A percentile compares a stretch with the other conserved stretches of the same genome.
These are phyloP conservation scores for Metroxylon sagu DNA, from an alignment of 176 grass and related monocot species.

Conservation along the genomic window DNA sequence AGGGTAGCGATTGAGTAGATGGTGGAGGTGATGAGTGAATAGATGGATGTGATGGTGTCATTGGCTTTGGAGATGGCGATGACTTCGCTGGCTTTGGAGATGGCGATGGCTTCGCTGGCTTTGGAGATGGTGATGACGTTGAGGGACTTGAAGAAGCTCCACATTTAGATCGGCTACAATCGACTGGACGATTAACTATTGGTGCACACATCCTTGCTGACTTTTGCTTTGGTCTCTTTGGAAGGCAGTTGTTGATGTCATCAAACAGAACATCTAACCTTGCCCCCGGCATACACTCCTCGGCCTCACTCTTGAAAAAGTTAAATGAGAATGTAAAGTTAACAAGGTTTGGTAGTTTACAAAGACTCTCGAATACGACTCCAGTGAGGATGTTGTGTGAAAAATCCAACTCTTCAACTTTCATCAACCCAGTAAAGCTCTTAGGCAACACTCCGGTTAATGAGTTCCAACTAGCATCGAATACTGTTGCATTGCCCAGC, in stretches of 20 bases:
- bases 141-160: not conserved
- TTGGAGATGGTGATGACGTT: not conserved
- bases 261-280: conserved; percentile 9
- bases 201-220: conserved; percentile 7
- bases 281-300: conserved; percentile 13
- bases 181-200: conserved; percentile 24
- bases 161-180: conserved; percentile 24
- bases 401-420: conserved; percentile 23
- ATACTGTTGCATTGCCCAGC: conserved; percentile 21
- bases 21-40: too few relatives aligned
- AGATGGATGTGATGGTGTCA: too few relatives aligned
- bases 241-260: conserved; percentile 25
- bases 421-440: conserved; percentile 20
- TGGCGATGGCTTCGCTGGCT: not conserved
- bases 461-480: conserved; percentile 24
- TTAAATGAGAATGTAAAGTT: conserved; percentile 38
- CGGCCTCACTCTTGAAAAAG: conserved; percentile 29
- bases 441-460: conserved; percentile 26
- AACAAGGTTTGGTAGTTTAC: conserved; percentile 19
- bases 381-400: conserved; percentile 36
- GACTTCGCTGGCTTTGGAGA: conserved; percentile 1
- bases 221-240: conserved; percentile 18
- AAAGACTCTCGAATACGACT: conserved; percentile 11
- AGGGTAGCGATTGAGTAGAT: too few relatives aligned
- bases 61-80: not conserved